Percentiles rank a stretch among this genome's conserved stretches.
These are phyloP conservation scores for Chaetomiaceae sp. DNA, from an alignment of 2,329 filamentous ascomycete genomes.

Conservation along the genomic window DNA sequence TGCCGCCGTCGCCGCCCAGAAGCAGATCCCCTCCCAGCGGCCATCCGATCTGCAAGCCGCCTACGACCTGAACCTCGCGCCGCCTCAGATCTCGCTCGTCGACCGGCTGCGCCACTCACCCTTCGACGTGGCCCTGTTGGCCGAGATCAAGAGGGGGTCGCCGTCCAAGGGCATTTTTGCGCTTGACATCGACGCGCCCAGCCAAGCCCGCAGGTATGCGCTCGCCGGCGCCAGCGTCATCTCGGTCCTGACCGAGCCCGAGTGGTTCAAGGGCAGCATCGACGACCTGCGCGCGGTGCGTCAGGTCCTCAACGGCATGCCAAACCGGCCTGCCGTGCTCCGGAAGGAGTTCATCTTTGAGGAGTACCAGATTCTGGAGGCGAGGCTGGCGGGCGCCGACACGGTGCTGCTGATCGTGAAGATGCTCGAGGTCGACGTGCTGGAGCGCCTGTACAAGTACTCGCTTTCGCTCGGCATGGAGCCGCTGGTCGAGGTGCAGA, in stretches of 20 bases:
- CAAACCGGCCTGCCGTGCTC: constrained; percentile 84
- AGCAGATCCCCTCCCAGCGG: constrained; percentile 77
- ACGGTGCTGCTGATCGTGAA: constrained; percentile 96
- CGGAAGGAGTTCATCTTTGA: constrained; percentile 98
- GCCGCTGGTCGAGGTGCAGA: constrained; percentile 94
- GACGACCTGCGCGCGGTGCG: constrained; percentile 86
- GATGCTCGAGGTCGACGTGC: constrained; percentile 75
- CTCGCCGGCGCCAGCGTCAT: constrained; percentile 93
- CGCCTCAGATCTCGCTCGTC: constrained; percentile 76
- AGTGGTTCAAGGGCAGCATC: constrained; percentile 98
- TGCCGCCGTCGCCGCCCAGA: constrained; percentile 72
- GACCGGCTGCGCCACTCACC: constrained; percentile 74
- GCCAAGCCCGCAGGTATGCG: constrained; percentile 87
- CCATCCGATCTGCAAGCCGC: constrained; percentile 78
- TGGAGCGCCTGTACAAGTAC: constrained; percentile 80
- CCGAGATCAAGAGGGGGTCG: constrained; percentile 94
- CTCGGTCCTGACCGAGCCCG: constrained; percentile 94
- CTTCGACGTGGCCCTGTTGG: constrained; percentile 88
- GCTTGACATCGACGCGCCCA: constrained; percentile 77
- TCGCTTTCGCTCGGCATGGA: constrained; percentile 92
- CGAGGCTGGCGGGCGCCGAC: constrained; percentile 85
- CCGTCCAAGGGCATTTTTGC: constrained; percentile 96
- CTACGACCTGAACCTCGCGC: constrained; percentile 78
- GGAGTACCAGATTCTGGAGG: constrained; percentile 96
- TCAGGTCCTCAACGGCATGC: constrained; percentile 83